Evolutionary conservation across 225 moss, liverwort and hornwort species (phyloP), one percentile per base, ranked within the genome.

Genomic region (Bryoerythrophyllum caledonicum): DNA sequence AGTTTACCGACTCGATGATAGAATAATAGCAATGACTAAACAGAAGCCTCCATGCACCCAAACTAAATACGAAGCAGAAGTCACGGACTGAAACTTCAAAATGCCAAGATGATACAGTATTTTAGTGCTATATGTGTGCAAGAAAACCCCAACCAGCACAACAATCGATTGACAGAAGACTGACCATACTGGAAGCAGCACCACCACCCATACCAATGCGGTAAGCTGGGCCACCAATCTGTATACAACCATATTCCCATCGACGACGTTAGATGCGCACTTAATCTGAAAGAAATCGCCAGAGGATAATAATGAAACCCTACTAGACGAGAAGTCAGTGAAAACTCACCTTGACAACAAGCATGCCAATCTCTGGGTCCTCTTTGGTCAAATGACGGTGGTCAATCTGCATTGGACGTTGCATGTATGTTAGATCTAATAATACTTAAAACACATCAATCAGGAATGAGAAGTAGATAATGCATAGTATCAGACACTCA

Each of bases 161-260:
- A 74, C 1, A 55, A 57, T 41, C 15, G 10, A 30, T 56, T 67
- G 4, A 35, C 78, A 41, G 57, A 43, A 43, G 23, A 79, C 86
- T 90, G 70, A 99, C 99, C 99, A 99, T 99, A 83, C 99, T 99
- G 70, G 99, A 99, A 28, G 95, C 99, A 70, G 95, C 95, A 82
- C 99, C 99, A 74, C 99, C 99, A 78, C 99, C 99, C 99, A 99
- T 99, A 72, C 99, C 99, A 82, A 99, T 95, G 38, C 93, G 86
- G 71, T 99, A 93, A 56, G 99, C 99, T 52, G 99, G 99, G 51
- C 99, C 93, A 68, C 99, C 95, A 86, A 99, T 91, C 99, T 99
- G 91, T 65, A 73, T 37, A 44, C 27, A 53, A 74, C 21, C 57
- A 65, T 17, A 80, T 72, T 28, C 49, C 27, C 60, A 54, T 76